Evolutionary conservation across 2,329 filamentous ascomycete species (phyloP).

Genomic region (Madurella fahalii): DNA sequence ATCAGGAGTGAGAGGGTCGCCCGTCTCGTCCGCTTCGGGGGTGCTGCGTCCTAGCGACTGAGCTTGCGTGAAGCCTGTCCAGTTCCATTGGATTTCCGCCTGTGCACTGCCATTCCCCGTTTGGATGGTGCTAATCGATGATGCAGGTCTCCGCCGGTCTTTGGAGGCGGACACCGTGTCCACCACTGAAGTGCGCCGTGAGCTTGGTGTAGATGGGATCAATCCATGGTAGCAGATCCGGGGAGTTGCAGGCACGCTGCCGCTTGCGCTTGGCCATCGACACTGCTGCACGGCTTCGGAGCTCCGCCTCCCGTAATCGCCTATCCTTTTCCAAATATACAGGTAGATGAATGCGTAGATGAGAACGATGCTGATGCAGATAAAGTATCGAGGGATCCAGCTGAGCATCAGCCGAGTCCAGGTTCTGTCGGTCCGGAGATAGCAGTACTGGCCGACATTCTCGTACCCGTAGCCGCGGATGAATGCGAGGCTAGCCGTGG

Average conservation of each 20-base stretch:
- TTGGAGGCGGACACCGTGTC: conserved; percentile 17
- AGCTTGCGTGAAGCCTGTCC: conserved; percentile 19
- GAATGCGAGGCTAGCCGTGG: conserved; percentile 62
- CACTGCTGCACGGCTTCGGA: conserved; percentile 18
- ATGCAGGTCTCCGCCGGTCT: conserved; percentile 9
- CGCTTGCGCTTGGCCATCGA: not conserved
- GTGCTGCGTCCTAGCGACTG: not conserved
- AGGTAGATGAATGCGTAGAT: conserved; percentile 68
- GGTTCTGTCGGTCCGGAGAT: conserved; percentile 59
- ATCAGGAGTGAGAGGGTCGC: conserved; percentile 11
- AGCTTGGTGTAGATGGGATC: conserved; percentile 29
- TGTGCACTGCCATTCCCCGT: conserved; percentile 4
- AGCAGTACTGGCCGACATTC: conserved; percentile 65
- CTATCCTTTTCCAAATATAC: conserved; percentile 52
- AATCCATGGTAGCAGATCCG: conserved; percentile 33
- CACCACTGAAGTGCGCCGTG: conserved; percentile 21
- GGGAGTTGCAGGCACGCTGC: conserved; percentile 23
- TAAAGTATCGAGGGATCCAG: conserved; percentile 71
- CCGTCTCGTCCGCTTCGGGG: conserved; percentile 11
- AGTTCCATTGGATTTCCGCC: conserved; percentile 22
- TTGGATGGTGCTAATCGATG: conserved; percentile 14
- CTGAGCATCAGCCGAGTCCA: conserved; percentile 67
- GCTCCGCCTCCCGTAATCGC: conserved; percentile 34
- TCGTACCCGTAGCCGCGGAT: conserved; percentile 54
- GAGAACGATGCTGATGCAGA: conserved; percentile 59